Percentiles rank a stretch among this genome's conserved stretches.
Evolutionary conservation across 2,329 filamentous ascomycete genomes (phyloP).

Genomic region (Calonectria pseudoreteaudii): DNA sequence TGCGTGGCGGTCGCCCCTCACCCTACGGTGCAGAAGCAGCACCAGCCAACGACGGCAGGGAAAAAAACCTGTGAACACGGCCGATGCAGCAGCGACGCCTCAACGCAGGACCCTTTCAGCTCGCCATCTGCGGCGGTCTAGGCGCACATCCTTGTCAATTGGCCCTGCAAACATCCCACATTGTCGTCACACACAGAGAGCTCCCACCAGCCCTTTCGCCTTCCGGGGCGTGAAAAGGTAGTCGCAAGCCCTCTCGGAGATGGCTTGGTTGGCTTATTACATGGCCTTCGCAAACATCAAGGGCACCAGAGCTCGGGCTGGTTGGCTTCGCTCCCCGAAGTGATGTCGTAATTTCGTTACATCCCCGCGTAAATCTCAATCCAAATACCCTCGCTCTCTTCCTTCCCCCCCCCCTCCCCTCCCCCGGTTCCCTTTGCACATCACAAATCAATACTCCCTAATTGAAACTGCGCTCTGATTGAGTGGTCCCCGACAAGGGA

Average conservation of each 20-base stretch:
- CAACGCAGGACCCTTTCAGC: neutral
- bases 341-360: conserved; percentile 20
- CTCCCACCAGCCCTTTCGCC: neutral
- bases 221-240: neutral
- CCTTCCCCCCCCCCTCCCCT: neutral
- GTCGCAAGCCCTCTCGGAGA: neutral
- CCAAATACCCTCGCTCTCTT: neutral
- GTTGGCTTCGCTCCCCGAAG: neutral
- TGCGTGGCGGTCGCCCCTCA: neutral
- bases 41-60: neutral
- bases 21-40: neutral
- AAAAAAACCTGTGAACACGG: conserved; percentile 4
- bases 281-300: neutral
- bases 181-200: neutral
- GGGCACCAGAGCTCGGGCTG: neutral
- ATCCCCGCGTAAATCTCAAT: conserved; percentile 17
- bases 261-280: neutral
- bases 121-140: conserved; percentile 11
- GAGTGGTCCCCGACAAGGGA: conserved; percentile 3
- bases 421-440: conserved; percentile 8
- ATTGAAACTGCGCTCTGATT: conserved; percentile 12
- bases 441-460: conserved; percentile 8
- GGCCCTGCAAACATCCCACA: conserved; percentile 19
- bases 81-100: neutral
- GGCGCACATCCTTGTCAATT: neutral